Conservation (phyloP, 192 early-diverging fungal species). For the Gonapodya prolifera region DNA sequence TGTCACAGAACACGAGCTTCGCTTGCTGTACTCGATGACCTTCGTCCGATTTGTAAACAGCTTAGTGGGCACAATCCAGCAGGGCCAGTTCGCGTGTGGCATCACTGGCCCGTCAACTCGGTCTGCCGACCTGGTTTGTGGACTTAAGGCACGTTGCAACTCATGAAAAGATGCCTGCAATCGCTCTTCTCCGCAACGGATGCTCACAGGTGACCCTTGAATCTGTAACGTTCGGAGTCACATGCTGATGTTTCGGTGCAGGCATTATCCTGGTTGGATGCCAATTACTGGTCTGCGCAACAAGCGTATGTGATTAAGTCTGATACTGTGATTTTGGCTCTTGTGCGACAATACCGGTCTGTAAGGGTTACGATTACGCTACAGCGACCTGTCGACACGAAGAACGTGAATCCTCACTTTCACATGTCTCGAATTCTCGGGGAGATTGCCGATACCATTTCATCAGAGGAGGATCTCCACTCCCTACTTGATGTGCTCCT, state of each 20-base stretch:
- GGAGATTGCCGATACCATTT: neutral
- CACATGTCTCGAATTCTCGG: neutral
- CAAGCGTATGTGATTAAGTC: neutral
- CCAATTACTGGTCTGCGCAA: neutral
- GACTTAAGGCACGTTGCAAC: constrained; percentile 42
- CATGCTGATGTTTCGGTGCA: neutral
- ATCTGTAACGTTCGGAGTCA: neutral
- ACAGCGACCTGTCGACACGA: neutral
- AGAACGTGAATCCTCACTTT: neutral
- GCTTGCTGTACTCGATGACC: constrained; percentile 30
- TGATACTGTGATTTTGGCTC: neutral
- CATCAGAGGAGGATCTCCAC: neutral
- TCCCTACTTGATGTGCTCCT: neutral
- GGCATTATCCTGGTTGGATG: neutral
- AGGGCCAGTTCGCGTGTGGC: constrained; percentile 35
- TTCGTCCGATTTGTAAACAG: constrained; percentile 48
- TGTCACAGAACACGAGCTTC: constrained; percentile 32
- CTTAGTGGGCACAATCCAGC: constrained; percentile 31
- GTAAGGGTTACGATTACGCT: neutral
- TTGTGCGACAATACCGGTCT: neutral
- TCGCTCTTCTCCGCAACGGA: constrained; percentile 12
- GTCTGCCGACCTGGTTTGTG: constrained; percentile 43
- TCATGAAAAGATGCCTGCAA: constrained; percentile 32
- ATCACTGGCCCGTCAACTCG: constrained; percentile 30
- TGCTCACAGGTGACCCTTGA: neutral